Evolutionary conservation across 768 basidiomycete species (phyloP), one percentile per base, ranked within the genome.

Genomic region (Exsudoporus frostii): DNA sequence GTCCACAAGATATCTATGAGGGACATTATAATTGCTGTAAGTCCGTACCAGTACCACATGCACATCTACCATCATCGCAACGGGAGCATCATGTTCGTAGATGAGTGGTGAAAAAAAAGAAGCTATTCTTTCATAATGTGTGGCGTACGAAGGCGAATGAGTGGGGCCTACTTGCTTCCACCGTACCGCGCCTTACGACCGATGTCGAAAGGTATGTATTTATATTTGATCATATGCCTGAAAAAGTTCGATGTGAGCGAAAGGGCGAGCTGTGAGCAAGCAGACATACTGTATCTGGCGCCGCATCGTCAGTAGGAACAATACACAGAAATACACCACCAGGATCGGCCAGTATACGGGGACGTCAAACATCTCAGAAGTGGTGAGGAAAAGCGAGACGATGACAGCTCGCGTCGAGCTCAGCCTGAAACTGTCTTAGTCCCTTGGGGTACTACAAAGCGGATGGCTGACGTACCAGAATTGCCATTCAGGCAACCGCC

Each of bases 311-410:
- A 98, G 76, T 20, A 90, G 82, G 67, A 98, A 98, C 50, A 98
- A 80, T 39, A 94, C 88, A 71, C 90, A 90, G 79, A 98, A 99
- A 76, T 99, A 99, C 53, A 98, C 77, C 62, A 98, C 85, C 50
- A 99, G 83, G 71, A 99, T 98, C 8, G 97, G 97, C 95, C 97
- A 98, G 75, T 97, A 98, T 22, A 98, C 97, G 7, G 97, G 96
- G 20, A 99, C 89, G 68, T 98, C 95, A 61, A 97, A 96, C 33
- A 87, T 74, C 42, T 88, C 79, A 24, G 91, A 95, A 51, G 87
- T 74, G 2, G 97, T 91, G 69, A 88, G 88, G 49, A 86, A 72
- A 38, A 96, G 63, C 5, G 93, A 88, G 48, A 99, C 67, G 20
- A 89, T n/a, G 24, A 90, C 88, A 11, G 96, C 93, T 42, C 90